Conservation (phyloP, 805 yeast genomes). For the Metschnikowia lachancei region DNA sequence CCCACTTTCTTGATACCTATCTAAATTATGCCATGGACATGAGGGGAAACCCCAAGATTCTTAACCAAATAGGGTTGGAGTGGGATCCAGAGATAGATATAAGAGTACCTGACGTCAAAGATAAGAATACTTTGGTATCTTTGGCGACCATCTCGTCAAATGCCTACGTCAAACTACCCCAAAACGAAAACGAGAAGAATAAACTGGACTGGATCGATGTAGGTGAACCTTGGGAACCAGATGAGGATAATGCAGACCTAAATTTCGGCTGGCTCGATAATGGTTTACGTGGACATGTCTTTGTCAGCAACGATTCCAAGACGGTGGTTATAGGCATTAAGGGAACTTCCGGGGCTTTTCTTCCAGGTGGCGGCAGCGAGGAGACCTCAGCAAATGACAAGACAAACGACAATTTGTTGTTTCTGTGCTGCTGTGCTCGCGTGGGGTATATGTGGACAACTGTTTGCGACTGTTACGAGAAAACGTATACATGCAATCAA, state of each 20-base stretch:
- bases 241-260: slow-evolving; percentile 49
- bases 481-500: slow-evolving; percentile 84
- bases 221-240: slow-evolving; percentile 49
- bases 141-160: slow-evolving; percentile 85
- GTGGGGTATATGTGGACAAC: slow-evolving; percentile 89
- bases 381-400: slow-evolving; percentile 83
- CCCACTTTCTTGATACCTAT: slow-evolving; percentile 66
- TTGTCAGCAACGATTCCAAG: slow-evolving; percentile 54
- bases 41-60: slow-evolving; percentile 35
- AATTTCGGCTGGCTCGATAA: slow-evolving; percentile 84
- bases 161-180: slow-evolving; percentile 81
- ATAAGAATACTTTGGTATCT: slow-evolving; percentile 66
- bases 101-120: slow-evolving; percentile 70
- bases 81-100: slow-evolving; percentile 58
- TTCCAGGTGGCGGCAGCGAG: slow-evolving; percentile 46
- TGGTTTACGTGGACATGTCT: slow-evolving; percentile 90
- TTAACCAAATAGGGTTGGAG: slow-evolving; percentile 47
- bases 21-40: slow-evolving; percentile 52
- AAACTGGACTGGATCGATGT: slow-evolving; percentile 86
- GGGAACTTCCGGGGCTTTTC: slow-evolving; percentile 84
- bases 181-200: slow-evolving; percentile 43
- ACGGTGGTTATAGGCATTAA: slow-evolving; percentile 78
- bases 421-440: slow-evolving; percentile 95
- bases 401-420: slow-evolving; percentile 80
- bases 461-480: slow-evolving; percentile 89